Percentiles rank a stretch among this genome's conserved stretches.
These are phyloP conservation scores for Ganoderma meredithae DNA, from an alignment of 1,284 basidiomycete genomes.

Conservation along the genomic window DNA sequence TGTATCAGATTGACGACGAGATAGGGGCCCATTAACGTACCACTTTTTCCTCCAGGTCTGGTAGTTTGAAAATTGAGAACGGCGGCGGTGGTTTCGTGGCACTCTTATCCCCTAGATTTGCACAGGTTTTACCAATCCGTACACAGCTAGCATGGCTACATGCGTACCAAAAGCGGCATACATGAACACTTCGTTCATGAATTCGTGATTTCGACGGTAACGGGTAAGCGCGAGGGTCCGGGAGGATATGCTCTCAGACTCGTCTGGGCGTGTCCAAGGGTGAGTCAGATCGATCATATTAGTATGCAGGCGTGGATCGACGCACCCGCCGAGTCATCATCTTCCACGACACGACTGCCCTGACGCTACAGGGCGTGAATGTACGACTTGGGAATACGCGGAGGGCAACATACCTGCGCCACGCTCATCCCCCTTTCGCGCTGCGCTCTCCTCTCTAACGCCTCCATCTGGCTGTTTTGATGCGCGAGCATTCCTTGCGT, in stretches of 20 bases:
- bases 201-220: constrained; percentile 80
- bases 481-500: constrained; percentile 74
- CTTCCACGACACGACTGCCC: constrained; percentile 52
- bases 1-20: neutral
- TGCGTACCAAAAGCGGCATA: constrained; percentile 70
- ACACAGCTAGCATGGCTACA: neutral
- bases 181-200: constrained; percentile 82
- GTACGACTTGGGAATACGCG: neutral
- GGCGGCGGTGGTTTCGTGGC: constrained; percentile 44
- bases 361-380: constrained; percentile 20
- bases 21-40: constrained; percentile 46
- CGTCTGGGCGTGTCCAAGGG: constrained; percentile 52
- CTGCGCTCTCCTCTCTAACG: constrained; percentile 64
- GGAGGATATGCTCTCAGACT: constrained; percentile 73
- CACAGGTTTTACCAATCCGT: constrained; percentile 10
- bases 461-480: constrained; percentile 74
- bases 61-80: constrained; percentile 65
- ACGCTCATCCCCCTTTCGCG: constrained; percentile 48
- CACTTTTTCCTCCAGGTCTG: constrained; percentile 64
- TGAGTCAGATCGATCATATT: neutral
- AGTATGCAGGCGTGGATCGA: constrained; percentile 8
- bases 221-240: constrained; percentile 73
- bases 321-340: constrained; percentile 75
- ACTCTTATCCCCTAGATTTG: constrained; percentile 52
- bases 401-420: constrained; percentile 31